These are phyloP conservation scores for Truncatella angustata DNA, from an alignment of 2,329 filamentous ascomycete genomes.

Conservation along the genomic window DNA sequence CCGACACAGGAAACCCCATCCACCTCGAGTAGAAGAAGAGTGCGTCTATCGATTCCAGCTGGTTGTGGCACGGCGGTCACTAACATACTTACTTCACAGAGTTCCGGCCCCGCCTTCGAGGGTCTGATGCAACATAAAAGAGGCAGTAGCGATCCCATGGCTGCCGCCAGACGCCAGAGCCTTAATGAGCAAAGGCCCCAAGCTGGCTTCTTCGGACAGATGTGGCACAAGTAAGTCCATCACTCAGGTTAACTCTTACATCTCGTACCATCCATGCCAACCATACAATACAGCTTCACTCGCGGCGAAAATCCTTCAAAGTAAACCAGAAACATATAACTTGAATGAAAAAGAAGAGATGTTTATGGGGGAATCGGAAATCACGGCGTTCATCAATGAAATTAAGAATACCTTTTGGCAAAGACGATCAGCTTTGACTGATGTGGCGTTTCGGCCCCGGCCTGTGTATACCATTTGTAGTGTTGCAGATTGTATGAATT, in stretches of 20 bases:
- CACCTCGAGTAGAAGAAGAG: conserved; percentile 8
- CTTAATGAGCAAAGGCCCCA: conserved; percentile 51
- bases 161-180: conserved; percentile 50
- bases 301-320: neutral
- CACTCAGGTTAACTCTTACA: neutral
- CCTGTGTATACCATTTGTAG: too few relatives aligned
- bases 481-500: too few relatives aligned
- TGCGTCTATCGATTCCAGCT: neutral
- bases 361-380: too few relatives aligned
- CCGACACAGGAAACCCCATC: conserved; percentile 3
- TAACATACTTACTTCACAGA: conserved; percentile 25
- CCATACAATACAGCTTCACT: neutral
- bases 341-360: too few relatives aligned
- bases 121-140: conserved; percentile 51
- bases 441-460: too few relatives aligned
- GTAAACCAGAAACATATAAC: too few relatives aligned
- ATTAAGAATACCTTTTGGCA: too few relatives aligned
- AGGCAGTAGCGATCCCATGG: conserved; percentile 39
- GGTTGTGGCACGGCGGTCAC: neutral
- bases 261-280: rapidly evolving
- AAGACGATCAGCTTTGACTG: too few relatives aligned
- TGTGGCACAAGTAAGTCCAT: conserved; percentile 53
- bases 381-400: too few relatives aligned
- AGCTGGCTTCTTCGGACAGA: conserved; percentile 49
- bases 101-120: conserved; percentile 50